Conservation (phyloP, 495 filamentous ascomycete species). For the Penicillium atrosanguineum region DNA sequence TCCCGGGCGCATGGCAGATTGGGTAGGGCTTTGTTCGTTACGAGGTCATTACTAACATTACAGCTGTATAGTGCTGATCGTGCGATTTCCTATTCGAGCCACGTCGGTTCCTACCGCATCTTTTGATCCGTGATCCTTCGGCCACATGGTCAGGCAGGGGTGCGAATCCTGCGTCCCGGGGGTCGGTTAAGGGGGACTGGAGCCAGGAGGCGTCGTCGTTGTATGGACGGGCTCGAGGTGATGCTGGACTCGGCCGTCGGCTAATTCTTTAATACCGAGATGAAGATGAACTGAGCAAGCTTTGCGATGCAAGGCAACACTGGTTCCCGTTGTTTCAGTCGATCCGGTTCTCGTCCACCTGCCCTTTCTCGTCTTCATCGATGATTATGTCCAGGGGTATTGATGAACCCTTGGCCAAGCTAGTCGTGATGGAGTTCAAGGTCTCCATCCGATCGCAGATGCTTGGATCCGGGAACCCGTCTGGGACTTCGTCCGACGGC, state of each 20-base stretch:
- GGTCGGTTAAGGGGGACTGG: background rate
- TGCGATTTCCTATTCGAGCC: background rate
- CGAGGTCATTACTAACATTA: background rate
- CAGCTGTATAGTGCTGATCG: background rate
- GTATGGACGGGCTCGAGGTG: background rate
- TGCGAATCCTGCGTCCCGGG: slow-evolving; percentile 3
- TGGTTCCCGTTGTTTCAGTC: background rate
- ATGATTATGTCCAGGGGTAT: background rate
- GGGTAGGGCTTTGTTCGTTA: background rate
- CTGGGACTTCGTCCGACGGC: too few species aligned
- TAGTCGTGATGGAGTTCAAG: too few species aligned
- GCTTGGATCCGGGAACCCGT: too few species aligned
- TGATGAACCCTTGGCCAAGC: background rate
- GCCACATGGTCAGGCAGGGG: slow-evolving; percentile 17
- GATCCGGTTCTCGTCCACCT: background rate
- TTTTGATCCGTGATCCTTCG: slow-evolving; percentile 8
- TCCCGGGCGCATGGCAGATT: background rate
- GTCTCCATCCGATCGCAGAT: background rate
- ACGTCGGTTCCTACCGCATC: background rate
- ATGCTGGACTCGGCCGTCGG: slow-evolving; percentile 3
- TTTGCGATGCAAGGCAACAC: background rate
- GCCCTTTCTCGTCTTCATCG: background rate
- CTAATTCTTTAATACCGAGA: background rate
- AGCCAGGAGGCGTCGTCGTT: background rate
- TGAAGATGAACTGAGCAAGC: background rate